phyloP scores from a whole-genome alignment of 768 basidiomycete species.

The Cyclocybe aegerita region DNA sequence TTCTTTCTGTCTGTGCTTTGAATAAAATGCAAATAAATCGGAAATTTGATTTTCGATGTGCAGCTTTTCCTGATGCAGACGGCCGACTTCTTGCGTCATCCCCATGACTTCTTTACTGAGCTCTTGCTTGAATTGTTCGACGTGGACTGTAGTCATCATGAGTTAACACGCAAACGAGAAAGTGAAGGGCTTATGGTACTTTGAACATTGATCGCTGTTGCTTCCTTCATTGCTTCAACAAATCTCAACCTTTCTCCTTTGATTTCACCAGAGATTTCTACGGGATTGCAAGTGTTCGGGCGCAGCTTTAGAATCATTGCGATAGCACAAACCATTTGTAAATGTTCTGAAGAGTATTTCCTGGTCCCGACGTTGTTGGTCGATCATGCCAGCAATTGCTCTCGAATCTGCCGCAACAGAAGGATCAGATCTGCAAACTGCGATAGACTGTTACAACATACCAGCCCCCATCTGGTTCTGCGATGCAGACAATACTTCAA shows the following conservation, averaged over 20 bases:
- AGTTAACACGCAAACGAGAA: not conserved
- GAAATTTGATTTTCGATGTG: slow-evolving; percentile 68
- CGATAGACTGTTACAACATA: slow-evolving; percentile 8
- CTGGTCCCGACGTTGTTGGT: slow-evolving; percentile 71
- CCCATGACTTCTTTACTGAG: slow-evolving; percentile 70
- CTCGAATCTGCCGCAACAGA: slow-evolving; percentile 43
- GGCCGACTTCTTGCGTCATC: slow-evolving; percentile 73
- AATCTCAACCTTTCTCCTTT: slow-evolving; percentile 83
- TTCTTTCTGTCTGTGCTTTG: slow-evolving; percentile 52
- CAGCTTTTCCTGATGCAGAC: slow-evolving; percentile 65
- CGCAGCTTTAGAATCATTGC: not conserved
- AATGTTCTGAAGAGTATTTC: slow-evolving; percentile 66
- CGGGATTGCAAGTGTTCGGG: not conserved
- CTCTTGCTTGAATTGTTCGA: slow-evolving; percentile 86
- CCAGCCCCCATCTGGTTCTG: slow-evolving; percentile 22
- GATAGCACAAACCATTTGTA: slow-evolving; percentile 50
- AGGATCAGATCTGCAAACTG: slow-evolving; percentile 1
- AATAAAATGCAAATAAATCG: slow-evolving; percentile 71
- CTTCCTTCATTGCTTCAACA: slow-evolving; percentile 95
- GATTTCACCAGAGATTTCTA: slow-evolving; percentile 82
- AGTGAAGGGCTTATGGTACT: slow-evolving; percentile 35
- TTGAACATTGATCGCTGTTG: slow-evolving; percentile 85
- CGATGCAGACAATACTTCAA: slow-evolving; percentile 25
- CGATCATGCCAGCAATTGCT: slow-evolving; percentile 59
- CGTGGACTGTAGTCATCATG: slow-evolving; percentile 54